Base-by-base conservation (phyloP, 2,329 filamentous ascomycete species). In the Zymoseptoria brevis region DNA sequence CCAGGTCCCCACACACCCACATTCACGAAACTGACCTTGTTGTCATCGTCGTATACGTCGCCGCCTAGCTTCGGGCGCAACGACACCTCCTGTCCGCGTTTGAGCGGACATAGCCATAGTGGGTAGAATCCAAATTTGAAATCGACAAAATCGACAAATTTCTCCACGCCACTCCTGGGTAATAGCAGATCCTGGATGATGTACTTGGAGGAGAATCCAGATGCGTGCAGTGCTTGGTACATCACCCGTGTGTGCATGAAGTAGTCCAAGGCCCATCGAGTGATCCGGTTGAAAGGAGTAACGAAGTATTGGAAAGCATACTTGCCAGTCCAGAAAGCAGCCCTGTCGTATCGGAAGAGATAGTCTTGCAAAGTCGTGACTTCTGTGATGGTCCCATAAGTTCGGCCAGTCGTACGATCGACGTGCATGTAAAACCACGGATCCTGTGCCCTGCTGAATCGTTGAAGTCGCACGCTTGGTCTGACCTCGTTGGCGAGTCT, bases 1-100 rank as follows among this genome's bases (percentile, higher is more conserved):
- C 87, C 89, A 72, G 86, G 88, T 8, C 89, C 90, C 90, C 90
- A 96, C 41, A 95, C 82, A n/a, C 82, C 82, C 35, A 85, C 74
- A 63, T 84, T 85, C 54, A 83, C 74, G 66, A 81, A 64, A 1
- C 59, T 61, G 19, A 60, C 61, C 5, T 51, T 54, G 50, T 62
- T 64, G 3, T 57, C 51, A 11, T 57, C 54, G 3, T 59, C 56
- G 3, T 51, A 30, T 13, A 61, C 56, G 19, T 58, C 56, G 8
- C 57, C 59, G 16, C 62, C 59, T 16, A 59, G 54, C n/a, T 55
- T 59, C 21, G 63, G 64, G 19, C 60, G 64, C 0, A 66, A 52
- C 6, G 60, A 61, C 41, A 64, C 60, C 21, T 62, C 55, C 30
- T 64, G 57, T 51, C 60, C 62, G 19, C 57, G 53, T 53, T 62